Evolutionary conservation across 352 stramenopile genomes (phyloP).

Genomic region (Globisporangium acanthophoron): DNA sequence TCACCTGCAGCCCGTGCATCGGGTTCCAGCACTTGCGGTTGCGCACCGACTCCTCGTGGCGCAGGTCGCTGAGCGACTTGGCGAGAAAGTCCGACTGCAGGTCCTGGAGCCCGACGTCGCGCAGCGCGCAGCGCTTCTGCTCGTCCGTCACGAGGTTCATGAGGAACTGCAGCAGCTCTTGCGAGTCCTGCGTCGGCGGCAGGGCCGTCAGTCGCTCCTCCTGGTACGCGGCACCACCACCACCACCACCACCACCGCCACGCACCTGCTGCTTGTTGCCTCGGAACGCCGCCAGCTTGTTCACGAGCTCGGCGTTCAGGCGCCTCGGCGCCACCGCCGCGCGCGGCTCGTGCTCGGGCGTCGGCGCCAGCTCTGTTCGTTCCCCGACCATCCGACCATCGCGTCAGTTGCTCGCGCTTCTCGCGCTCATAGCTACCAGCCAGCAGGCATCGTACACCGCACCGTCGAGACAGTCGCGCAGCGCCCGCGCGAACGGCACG

Average conservation of each 20-base stretch:
- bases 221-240: no score
- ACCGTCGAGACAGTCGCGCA: constrained; percentile 69
- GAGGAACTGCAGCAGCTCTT: constrained; percentile 84
- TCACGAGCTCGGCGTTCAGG: constrained; percentile 59
- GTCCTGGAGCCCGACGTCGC: constrained; percentile 51
- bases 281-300: constrained; percentile 47
- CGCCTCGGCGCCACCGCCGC: constrained; percentile 36
- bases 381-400: not conserved
- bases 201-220: not conserved
- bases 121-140: constrained; percentile 40
- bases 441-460: constrained; percentile 1
- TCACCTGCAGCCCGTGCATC: constrained; percentile 72
- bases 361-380: constrained; percentile 21
- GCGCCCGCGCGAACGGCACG: constrained; percentile 56
- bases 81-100: constrained; percentile 21
- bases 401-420: not conserved
- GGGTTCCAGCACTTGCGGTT: constrained; percentile 72
- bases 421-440: not conserved
- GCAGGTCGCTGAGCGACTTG: constrained; percentile 65
- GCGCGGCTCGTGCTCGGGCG: constrained; percentile 23
- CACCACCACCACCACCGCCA: not conserved
- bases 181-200: constrained; percentile 43
- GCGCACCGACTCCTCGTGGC: constrained; percentile 47
- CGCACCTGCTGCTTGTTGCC: constrained; percentile 72
- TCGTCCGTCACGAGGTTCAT: constrained; percentile 75